phyloP scores from a whole-genome alignment of 345 rosid genomes.

The Sisymbrium irio region DNA sequence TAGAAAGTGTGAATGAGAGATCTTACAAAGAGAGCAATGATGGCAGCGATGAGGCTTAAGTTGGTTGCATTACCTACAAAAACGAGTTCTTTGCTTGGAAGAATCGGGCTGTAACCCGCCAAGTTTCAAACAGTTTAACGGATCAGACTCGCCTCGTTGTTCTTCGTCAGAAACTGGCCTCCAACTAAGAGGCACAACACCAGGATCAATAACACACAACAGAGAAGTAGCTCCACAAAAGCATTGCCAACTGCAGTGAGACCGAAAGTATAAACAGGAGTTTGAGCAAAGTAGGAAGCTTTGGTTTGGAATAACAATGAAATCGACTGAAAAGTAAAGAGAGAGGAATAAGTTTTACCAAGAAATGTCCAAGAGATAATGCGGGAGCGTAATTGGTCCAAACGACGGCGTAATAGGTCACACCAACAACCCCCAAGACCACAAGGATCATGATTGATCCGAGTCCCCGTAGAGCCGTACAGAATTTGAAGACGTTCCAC shows the following conservation, averaged over 20 bases:
- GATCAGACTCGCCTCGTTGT: slow-evolving; percentile 71
- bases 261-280: not conserved
- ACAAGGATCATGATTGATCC: slow-evolving; percentile 97
- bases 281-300: slow-evolving; percentile 2
- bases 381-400: slow-evolving; percentile 85
- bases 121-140: slow-evolving; percentile 59
- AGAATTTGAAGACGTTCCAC: slow-evolving; percentile 97
- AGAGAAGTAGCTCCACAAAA: slow-evolving; percentile 93
- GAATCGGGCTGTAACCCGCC: slow-evolving; percentile 54
- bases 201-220: slow-evolving; percentile 96
- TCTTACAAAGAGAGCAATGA: slow-evolving; percentile 95
- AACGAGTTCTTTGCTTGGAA: slow-evolving; percentile 59
- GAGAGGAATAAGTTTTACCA: too few species aligned
- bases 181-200: slow-evolving; percentile 89
- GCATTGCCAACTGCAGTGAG: slow-evolving; percentile 72
- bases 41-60: slow-evolving; percentile 93
- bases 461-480: slow-evolving; percentile 90
- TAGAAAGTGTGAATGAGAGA: slow-evolving; percentile 5
- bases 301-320: not conserved
- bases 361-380: slow-evolving; percentile 59
- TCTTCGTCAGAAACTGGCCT: slow-evolving; percentile 75
- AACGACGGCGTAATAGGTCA: slow-evolving; percentile 89
- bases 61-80: slow-evolving; percentile 89
- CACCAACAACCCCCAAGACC: slow-evolving; percentile 91
- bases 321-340: not conserved